A percentile compares a stretch with the other conserved stretches of the same genome.
Evolutionary conservation across 164 flowering plant genomes (phyloP).

Genomic region (Euptelea pleiosperma): DNA sequence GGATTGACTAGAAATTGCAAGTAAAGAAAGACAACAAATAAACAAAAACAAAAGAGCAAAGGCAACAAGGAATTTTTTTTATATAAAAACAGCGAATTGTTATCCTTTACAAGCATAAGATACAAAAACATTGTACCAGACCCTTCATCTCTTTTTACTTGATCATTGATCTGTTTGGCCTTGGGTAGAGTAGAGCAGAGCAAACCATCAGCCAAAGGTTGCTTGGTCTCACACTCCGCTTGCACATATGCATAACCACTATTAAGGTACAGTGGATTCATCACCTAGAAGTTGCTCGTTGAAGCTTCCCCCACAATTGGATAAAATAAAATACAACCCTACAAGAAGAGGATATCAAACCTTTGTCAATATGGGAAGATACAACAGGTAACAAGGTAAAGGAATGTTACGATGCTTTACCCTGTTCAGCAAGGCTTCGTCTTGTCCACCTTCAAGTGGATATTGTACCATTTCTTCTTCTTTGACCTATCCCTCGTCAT

Average conservation of each 20-base stretch:
- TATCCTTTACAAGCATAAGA: conserved; percentile 20
- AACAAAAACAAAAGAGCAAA: background rate
- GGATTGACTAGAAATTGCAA: too few relatives aligned
- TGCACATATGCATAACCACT: background rate
- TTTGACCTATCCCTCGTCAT: conserved; percentile 49
- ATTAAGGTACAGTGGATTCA: conserved; percentile 1
- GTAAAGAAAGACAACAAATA: background rate
- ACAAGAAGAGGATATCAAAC: background rate
- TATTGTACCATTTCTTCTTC: conserved; percentile 89
- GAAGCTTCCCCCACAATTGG: background rate
- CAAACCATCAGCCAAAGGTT: conserved; percentile 1
- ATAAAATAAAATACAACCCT: background rate
- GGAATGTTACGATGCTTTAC: conserved; percentile 18
- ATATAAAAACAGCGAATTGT: conserved; percentile 19
- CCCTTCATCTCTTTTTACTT: conserved; percentile 5
- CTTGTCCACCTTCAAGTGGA: conserved; percentile 76
- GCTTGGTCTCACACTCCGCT: background rate
- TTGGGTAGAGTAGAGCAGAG: background rate
- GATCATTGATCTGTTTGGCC: background rate
- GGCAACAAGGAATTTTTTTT: conserved; percentile 17
- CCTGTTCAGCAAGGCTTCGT: conserved; percentile 58
- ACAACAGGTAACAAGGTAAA: background rate
- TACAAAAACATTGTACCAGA: conserved; percentile 5
- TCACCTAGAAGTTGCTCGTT: conserved; percentile 1
- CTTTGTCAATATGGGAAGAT: background rate